A percentile compares a stretch with the other conserved stretches of the same genome.
phyloP scores from a whole-genome alignment of 257 asterid genomes.

The Galeopsis tetrahit region DNA sequence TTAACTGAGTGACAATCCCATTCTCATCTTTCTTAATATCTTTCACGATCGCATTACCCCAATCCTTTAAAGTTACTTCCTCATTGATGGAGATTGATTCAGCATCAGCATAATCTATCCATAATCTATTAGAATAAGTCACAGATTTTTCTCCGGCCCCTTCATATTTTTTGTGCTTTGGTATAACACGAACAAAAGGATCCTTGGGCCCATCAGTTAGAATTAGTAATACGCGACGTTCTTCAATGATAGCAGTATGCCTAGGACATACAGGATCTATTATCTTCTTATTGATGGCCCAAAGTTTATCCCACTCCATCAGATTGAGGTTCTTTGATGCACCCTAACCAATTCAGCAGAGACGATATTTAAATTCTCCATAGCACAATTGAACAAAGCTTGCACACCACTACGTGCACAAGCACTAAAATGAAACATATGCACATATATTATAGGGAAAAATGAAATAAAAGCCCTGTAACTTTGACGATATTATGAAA shows the following conservation, averaged over 20 bases:
- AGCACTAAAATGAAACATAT: neutral
- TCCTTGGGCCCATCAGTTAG: slow-evolving; percentile 78
- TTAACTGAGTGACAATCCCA: slow-evolving; percentile 64
- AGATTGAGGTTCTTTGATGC: slow-evolving; percentile 99
- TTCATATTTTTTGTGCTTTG: slow-evolving; percentile 83
- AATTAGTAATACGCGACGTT: slow-evolving; percentile 58
- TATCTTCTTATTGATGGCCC: slow-evolving; percentile 94
- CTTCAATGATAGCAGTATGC: slow-evolving; percentile 84
- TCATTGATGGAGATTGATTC: slow-evolving; percentile 66
- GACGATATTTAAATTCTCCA: slow-evolving; percentile 25
- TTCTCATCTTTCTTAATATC: slow-evolving; percentile 77
- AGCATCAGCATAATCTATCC: slow-evolving; percentile 95
- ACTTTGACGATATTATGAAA: too few species aligned
- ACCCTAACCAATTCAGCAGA: slow-evolving; percentile 57
- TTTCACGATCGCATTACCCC: slow-evolving; percentile 95
- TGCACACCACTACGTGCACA: neutral
- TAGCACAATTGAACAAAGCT: slow-evolving; percentile 3
- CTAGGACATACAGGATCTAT: slow-evolving; percentile 97
- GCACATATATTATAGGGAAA: neutral
- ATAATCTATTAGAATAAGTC: slow-evolving; percentile 66
- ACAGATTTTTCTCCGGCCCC: slow-evolving; percentile 94
- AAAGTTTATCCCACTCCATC: slow-evolving; percentile 98
- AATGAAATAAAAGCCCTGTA: too few species aligned
- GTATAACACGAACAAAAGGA: slow-evolving; percentile 70
- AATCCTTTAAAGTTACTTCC: slow-evolving; percentile 92